Conservation (phyloP, 2,329 filamentous ascomycete genomes). For the Thelonectria discophora region DNA sequence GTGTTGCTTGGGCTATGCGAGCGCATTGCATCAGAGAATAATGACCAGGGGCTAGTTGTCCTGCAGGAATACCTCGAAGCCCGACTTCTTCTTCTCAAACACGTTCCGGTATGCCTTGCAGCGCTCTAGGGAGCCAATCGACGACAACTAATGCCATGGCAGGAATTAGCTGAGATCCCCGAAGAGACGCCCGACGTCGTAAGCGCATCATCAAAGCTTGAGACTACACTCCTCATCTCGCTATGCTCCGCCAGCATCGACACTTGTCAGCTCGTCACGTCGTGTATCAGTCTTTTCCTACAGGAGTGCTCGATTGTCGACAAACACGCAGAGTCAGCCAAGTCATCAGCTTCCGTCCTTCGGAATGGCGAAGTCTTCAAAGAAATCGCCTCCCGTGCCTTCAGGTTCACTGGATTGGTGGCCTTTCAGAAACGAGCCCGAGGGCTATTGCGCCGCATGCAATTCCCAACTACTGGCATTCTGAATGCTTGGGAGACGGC, state of each 20-base stretch:
- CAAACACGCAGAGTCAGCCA: constrained; percentile 58
- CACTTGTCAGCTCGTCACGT: constrained; percentile 70
- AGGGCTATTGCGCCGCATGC: constrained; percentile 66
- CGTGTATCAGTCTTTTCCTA: constrained; percentile 68
- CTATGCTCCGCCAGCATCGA: constrained; percentile 73
- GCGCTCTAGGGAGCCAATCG: neutral
- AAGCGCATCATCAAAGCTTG: constrained; percentile 63
- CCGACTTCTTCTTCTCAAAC: constrained; percentile 61
- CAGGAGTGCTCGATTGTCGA: constrained; percentile 68
- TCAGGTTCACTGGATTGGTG: constrained; percentile 73
- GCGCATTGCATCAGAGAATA: constrained; percentile 53
- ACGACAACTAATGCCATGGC: neutral
- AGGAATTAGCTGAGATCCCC: constrained; percentile 65
- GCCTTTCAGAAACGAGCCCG: constrained; percentile 75
- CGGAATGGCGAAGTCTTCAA: constrained; percentile 69
- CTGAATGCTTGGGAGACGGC: constrained; percentile 72
- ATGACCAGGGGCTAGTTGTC: constrained; percentile 54
- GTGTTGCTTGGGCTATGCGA: constrained; percentile 61
- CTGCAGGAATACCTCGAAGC: constrained; percentile 67
- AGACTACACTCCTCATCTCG: constrained; percentile 70
- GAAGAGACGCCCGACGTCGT: constrained; percentile 65
- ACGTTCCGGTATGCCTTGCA: constrained; percentile 55
- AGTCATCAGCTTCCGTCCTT: constrained; percentile 61
- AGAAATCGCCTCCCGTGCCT: constrained; percentile 70
- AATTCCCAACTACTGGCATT: constrained; percentile 72